phyloP scores from a whole-genome alignment of 2,329 filamentous ascomycete genomes.

The Phialophora verrucosa region DNA sequence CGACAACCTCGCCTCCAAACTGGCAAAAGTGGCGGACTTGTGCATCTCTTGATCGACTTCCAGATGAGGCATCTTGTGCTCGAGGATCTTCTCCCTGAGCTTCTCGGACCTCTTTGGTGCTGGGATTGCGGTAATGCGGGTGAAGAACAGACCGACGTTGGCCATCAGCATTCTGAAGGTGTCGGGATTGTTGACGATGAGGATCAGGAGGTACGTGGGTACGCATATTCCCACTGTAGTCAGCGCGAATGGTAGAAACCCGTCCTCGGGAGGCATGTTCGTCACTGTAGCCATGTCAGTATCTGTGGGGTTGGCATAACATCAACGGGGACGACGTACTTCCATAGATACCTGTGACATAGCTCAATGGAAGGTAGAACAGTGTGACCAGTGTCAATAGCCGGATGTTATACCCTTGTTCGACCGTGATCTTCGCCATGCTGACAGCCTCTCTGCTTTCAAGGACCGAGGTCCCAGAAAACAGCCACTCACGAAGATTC shows the following conservation, averaged over 20 bases:
- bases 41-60: slow-evolving; percentile 19
- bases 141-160: slow-evolving; percentile 25
- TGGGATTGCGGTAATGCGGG: slow-evolving; percentile 22
- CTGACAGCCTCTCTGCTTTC: slow-evolving; percentile 67
- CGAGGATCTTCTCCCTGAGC: slow-evolving; percentile 28
- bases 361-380: slow-evolving; percentile 49
- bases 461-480: slow-evolving; percentile 65
- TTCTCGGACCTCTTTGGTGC: slow-evolving; percentile 30
- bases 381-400: slow-evolving; percentile 50
- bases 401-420: slow-evolving; percentile 59
- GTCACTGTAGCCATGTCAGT: slow-evolving; percentile 25
- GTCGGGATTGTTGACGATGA: slow-evolving; percentile 47
- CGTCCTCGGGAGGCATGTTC: slow-evolving; percentile 49
- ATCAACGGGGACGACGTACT: background rate
- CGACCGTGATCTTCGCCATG: slow-evolving; percentile 56
- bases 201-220: slow-evolving; percentile 55
- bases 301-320: background rate
- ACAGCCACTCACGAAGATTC: slow-evolving; percentile 64
- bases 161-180: slow-evolving; percentile 12
- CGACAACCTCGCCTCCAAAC: slow-evolving; percentile 29
- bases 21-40: slow-evolving; percentile 29
- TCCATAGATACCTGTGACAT: slow-evolving; percentile 41
- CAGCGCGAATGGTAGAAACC: slow-evolving; percentile 50
- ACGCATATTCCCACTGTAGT: slow-evolving; percentile 51
- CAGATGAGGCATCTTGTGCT: slow-evolving; percentile 9